Conservation (phyloP, 768 basidiomycete genomes). For the Leccinum ochraceum region DNA sequence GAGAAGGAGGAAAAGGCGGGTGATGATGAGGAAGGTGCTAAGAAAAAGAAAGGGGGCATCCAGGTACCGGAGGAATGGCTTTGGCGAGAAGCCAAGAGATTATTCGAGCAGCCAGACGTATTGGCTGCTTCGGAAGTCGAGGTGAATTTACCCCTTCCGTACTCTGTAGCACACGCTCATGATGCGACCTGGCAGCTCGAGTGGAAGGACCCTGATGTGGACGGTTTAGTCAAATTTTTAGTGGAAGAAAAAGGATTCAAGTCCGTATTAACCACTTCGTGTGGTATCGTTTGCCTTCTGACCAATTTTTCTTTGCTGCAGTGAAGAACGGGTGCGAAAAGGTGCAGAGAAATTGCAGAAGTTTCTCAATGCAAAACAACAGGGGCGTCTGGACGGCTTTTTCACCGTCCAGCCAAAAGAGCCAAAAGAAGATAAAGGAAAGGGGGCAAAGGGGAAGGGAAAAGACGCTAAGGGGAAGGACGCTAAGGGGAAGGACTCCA, state of each 20-base stretch:
- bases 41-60: conserved; percentile 69
- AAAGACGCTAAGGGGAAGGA: conserved; percentile 51
- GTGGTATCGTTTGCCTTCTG: neutral
- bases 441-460: conserved; percentile 43
- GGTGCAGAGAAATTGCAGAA: conserved; percentile 93
- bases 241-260: conserved; percentile 97
- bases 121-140: conserved; percentile 82
- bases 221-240: conserved; percentile 91
- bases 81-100: conserved; percentile 90
- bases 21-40: conserved; percentile 40
- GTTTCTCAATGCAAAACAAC: conserved; percentile 86
- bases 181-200: conserved; percentile 60
- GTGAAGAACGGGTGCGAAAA: conserved; percentile 95
- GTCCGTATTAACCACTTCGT: conserved; percentile 40
- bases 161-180: conserved; percentile 1
- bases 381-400: conserved; percentile 95
- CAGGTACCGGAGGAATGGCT: conserved; percentile 94
- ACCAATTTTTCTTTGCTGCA: conserved; percentile 32
- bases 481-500: conserved; percentile 46
- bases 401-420: conserved; percentile 73
- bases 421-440: conserved; percentile 48
- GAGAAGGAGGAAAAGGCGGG: conserved; percentile 47
- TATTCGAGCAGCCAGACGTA: conserved; percentile 92
- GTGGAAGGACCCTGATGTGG: conserved; percentile 91
- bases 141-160: conserved; percentile 42